Evolutionary conservation across 2,329 filamentous ascomycete genomes (phyloP), one percentile per base, ranked within the genome.

Genomic region (Colletotrichum sublineola): DNA sequence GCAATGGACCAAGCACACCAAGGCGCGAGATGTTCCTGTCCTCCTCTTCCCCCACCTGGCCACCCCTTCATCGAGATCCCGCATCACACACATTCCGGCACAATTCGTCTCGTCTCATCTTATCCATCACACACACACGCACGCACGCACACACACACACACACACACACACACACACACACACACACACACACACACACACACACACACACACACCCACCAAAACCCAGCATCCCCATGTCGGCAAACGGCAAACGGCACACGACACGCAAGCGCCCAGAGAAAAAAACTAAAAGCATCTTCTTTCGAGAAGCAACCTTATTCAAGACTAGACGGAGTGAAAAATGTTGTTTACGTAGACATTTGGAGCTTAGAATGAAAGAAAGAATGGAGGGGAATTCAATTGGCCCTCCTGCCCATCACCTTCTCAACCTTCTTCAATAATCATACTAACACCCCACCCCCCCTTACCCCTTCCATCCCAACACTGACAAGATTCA

Each of bases 181-280:
- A 20, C 5, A 44, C 42, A 44, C 9, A 18, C 42, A 42, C 40
- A 15, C 40, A 42, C 9, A 7, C 14, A 18, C 8, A 44, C 18
- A 46, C 42, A 46, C 42, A 44, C 15, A 20, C 42, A 20, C 42
- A 20, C 42, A 14, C 42, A 46, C 7, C 36, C 24, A 33, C 50
- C 14, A 6, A n/a, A 52, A 31, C 29, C 68, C 64, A 52, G 58
- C 65, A 71, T 71, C 42, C 68, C 65, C 64, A 71, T 42, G 68
- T 42, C 57, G 58, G 52, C 57, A 56, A 31, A 40, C 57, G 58
- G 52, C 57, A 56, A 31, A 40, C 63, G 63, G 68, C 57, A 68
- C 20, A 18, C 29, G 48, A 8, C 58, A n/a, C 55, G 12, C 5
- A 46, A 42, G n/a, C 36, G 5, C 9, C n/a, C 46, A 48, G 18